Conservation (phyloP, 495 filamentous ascomycete genomes). For the Lepraria neglecta region DNA sequence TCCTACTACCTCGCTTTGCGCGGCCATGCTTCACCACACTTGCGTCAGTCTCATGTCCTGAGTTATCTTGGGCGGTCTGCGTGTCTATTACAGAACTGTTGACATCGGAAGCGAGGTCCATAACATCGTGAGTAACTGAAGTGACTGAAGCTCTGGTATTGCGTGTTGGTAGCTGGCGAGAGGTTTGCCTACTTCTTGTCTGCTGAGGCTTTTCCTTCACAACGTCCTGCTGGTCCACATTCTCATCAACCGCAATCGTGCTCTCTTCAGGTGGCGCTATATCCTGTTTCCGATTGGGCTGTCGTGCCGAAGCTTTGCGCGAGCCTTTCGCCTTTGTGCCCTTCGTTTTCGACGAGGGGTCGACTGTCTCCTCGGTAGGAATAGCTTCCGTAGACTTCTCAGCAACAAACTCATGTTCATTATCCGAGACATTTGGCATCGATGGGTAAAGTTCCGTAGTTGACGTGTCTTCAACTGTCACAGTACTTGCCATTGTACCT, state of each 20-base stretch:
- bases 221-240: not conserved
- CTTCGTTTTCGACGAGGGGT: not conserved
- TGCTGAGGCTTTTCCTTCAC: not conserved
- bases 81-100: conserved; percentile 20
- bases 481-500: conserved; percentile 25
- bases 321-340: not conserved
- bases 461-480: conserved; percentile 7
- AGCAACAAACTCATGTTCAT: not conserved
- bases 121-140: conserved; percentile 2
- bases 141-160: not conserved
- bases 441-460: not conserved
- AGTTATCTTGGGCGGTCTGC: conserved; percentile 30
- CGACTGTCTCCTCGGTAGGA: not conserved
- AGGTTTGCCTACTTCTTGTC: conserved; percentile 13
- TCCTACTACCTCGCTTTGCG: conserved; percentile 34
- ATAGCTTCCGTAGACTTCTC: not conserved
- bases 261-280: not conserved
- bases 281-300: conserved; percentile 1
- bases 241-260: not conserved
- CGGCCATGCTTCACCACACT: conserved; percentile 30
- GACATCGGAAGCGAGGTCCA: conserved; percentile 6
- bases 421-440: not conserved
- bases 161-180: conserved; percentile 7
- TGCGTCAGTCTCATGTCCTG: conserved; percentile 34
- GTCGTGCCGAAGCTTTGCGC: conserved; percentile 7